A percentile compares a stretch with the other conserved stretches of the same genome.
phyloP scores from a whole-genome alignment of 805 yeast genomes.

The Tetrapisispora phaffii region DNA sequence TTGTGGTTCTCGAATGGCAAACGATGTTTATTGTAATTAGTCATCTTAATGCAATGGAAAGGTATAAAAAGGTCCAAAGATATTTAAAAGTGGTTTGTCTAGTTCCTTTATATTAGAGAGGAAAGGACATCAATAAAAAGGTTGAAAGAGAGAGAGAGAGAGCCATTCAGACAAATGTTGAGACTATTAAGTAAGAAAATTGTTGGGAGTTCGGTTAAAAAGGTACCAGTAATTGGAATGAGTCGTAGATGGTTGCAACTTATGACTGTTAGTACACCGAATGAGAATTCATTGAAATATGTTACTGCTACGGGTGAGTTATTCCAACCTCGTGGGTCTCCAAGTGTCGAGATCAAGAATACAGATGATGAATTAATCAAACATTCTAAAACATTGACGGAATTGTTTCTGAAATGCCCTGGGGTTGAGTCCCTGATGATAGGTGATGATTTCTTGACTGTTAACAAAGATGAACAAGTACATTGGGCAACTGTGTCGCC shows the following conservation, averaged over 20 bases:
- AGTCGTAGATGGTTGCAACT: conserved; percentile 17
- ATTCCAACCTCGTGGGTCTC: conserved; percentile 25
- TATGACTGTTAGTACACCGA: conserved; percentile 55
- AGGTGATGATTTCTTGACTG: conserved; percentile 65
- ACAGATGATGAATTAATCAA: conserved; percentile 26
- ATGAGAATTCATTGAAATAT: conserved; percentile 66
- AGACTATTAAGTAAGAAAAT: not conserved
- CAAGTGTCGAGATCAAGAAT: conserved; percentile 27
- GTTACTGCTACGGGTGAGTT: conserved; percentile 32
- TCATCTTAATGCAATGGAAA: not conserved
- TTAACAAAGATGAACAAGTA: conserved; percentile 54
- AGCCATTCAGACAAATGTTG: not conserved
- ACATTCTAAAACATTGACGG: conserved; percentile 54
- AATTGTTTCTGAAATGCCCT: conserved; percentile 41
- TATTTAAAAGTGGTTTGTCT: too few relatives aligned
- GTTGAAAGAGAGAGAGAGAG: not conserved
- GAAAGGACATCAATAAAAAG: not conserved
- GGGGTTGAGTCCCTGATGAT: conserved; percentile 60
- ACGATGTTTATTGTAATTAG: not conserved
- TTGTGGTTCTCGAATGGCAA: too few relatives aligned
- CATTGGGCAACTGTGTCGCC: conserved; percentile 69
- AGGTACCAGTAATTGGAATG: not conserved
- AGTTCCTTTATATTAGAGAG: not conserved
- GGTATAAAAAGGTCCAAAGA: not conserved
- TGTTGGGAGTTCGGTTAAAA: not conserved